phyloP scores from a whole-genome alignment of 2,329 filamentous ascomycete genomes.

The Aspergillus arachidicola region DNA sequence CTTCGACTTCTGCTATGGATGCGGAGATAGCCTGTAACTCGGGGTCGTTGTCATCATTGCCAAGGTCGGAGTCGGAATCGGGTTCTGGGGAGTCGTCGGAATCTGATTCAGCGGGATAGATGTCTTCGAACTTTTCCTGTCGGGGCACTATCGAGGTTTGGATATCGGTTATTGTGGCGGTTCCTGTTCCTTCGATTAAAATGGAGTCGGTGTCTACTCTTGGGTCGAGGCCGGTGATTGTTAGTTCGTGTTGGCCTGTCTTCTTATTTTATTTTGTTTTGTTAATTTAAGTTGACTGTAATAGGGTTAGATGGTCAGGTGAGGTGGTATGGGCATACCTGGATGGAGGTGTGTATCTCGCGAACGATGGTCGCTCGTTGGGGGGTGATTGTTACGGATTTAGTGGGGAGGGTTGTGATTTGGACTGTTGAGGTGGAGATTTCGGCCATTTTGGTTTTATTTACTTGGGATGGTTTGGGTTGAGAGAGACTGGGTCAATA shows the following conservation, averaged over 20 bases:
- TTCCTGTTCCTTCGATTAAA: slow-evolving; percentile 62
- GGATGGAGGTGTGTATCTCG: slow-evolving; percentile 59
- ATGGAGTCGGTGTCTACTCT: slow-evolving; percentile 59
- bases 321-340: slow-evolving; percentile 29
- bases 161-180: slow-evolving; percentile 64
- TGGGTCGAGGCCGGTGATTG: slow-evolving; percentile 57
- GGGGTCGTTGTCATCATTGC: slow-evolving; percentile 18
- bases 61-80: background rate
- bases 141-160: slow-evolving; percentile 61
- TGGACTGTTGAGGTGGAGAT: slow-evolving; percentile 39
- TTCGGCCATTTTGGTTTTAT: slow-evolving; percentile 14
- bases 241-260: slow-evolving; percentile 61
- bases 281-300: no score
- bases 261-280: slow-evolving; percentile 20
- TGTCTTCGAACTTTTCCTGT: slow-evolving; percentile 56
- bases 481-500: no score
- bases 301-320: no score
- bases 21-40: slow-evolving; percentile 25
- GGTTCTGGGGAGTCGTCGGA: background rate
- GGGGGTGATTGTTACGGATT: slow-evolving; percentile 66
- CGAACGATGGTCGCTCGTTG: slow-evolving; percentile 62
- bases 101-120: slow-evolving; percentile 45
- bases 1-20: slow-evolving; percentile 34
- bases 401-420: slow-evolving; percentile 60
- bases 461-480: background rate